Percentiles rank a stretch among this genome's conserved stretches.
phyloP scores from a whole-genome alignment of 108 stramenopile species.

The Skeletonema potamos region DNA sequence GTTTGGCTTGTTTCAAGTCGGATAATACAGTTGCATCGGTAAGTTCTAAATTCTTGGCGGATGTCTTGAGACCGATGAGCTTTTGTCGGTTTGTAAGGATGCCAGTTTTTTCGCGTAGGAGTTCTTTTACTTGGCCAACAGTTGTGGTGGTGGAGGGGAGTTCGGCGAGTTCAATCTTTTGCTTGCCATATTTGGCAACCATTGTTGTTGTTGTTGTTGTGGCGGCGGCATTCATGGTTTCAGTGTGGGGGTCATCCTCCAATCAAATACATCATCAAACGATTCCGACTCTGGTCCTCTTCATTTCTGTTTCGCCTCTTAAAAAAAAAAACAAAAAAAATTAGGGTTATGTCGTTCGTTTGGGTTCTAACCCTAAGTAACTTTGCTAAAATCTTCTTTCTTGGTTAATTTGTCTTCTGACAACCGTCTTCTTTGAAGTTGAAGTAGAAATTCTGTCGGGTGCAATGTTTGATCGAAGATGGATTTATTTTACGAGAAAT shows the following conservation, averaged over 20 bases:
- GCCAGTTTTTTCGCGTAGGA: conserved; percentile 61
- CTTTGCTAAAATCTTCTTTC: too few species aligned
- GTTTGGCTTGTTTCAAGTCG: conserved; percentile 63
- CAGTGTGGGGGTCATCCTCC: too few species aligned
- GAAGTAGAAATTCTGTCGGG: neutral
- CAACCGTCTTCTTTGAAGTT: neutral
- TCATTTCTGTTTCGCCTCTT: too few species aligned
- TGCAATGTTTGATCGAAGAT: neutral
- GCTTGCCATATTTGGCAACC: conserved; percentile 84
- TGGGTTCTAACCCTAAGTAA: too few species aligned
- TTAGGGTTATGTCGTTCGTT: too few species aligned
- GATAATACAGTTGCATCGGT: conserved; percentile 67
- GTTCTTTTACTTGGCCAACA: conserved; percentile 62
- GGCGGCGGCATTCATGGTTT: neutral
- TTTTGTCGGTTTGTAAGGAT: conserved; percentile 91
- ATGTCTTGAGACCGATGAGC: conserved; percentile 78
- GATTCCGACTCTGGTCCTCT: too few species aligned
- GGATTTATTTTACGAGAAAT: neutral
- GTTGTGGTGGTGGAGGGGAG: conserved; percentile 54
- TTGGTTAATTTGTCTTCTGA: too few species aligned
- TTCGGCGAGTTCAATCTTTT: conserved; percentile 55
- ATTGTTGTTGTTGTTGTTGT: conserved; percentile 18
- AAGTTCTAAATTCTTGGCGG: conserved; percentile 28
- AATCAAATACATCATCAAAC: too few species aligned
- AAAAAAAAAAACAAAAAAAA: too few species aligned